Conservation (phyloP, 108 stramenopile genomes). For the Nitzschia sp. region DNA sequence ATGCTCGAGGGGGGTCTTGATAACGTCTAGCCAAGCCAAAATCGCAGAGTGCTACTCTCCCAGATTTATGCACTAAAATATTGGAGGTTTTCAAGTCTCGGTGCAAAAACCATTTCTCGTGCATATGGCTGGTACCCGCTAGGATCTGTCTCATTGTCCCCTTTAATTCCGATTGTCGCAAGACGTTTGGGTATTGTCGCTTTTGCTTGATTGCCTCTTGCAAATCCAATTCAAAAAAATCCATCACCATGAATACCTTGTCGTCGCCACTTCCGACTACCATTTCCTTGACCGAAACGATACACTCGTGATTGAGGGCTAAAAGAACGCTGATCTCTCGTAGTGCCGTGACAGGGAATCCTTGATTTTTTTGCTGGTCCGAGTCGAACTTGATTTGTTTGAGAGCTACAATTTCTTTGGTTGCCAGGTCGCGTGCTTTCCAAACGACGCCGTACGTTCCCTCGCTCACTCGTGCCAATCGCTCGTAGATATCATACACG, state of each 20-base stretch:
- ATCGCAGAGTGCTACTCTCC: conserved; percentile 86
- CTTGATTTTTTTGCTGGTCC: conserved; percentile 67
- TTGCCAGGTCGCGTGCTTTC: conserved; percentile 83
- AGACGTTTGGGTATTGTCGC: conserved; percentile 53
- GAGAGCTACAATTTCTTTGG: conserved; percentile 83
- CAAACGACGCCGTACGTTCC: conserved; percentile 97
- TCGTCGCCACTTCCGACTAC: conserved; percentile 68
- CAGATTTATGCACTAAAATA: conserved; percentile 77
- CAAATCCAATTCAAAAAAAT: conserved; percentile 91
- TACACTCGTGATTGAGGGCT: conserved; percentile 77
- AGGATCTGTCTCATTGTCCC: conserved; percentile 83
- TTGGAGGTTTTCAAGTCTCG: conserved; percentile 94
- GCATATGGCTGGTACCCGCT: conserved; percentile 74
- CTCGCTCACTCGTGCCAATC: conserved; percentile 77
- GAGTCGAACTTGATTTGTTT: conserved; percentile 91
- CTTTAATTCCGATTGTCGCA: conserved; percentile 78
- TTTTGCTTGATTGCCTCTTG: conserved; percentile 71
- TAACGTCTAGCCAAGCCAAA: conserved; percentile 90
- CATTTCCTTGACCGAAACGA: conserved; percentile 87
- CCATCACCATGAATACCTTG: conserved; percentile 94
- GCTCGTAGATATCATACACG: conserved; percentile 88
- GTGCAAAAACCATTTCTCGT: conserved; percentile 82
- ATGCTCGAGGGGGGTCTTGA: conserved; percentile 54
- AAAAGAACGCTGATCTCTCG: conserved; percentile 87
- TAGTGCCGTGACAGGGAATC: conserved; percentile 92